Evolutionary conservation across 345 rosid species (phyloP), one percentile per base, ranked within the genome.

Genomic region (Lepidium didymum): DNA sequence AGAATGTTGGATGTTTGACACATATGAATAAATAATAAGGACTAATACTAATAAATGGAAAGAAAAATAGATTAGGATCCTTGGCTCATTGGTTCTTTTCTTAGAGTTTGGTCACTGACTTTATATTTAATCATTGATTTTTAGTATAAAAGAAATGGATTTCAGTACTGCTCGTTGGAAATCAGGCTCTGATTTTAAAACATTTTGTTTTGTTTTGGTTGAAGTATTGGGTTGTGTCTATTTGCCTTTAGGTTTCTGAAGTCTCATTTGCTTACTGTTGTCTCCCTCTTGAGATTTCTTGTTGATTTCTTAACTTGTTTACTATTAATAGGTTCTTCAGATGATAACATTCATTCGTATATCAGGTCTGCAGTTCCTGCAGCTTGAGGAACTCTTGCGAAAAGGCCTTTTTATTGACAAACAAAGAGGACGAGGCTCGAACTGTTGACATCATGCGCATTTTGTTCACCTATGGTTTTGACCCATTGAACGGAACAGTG

Each of bases 291-390:
- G 29, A 40, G 15, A 13, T 65, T 27, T 40, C 38, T 42, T 12
- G 27, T 65, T 14, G 37, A 15, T 76, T 51, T 38, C 21, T 12
- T 51, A 45, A 80, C 37, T 53, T 38, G 61, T 38, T 59, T 40
- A 65, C 62, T 15, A 43, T 58, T 62, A 34, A 50, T 40, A 38
- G 53, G 63, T 65, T 62, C 72, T 43, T 78, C 67, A 25, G 56
- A 23, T 67, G 46, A 50, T 76, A 58, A 67, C 49, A 31, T 56
- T 56, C 64, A 34, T 74, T 59, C 14, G 16, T 72, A 57, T 75
- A 75, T 70, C 88, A 94, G 99, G 90, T 94, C 66, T 94, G 97
- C 78, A 91, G 99, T 77, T 84, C 85, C 70, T 94, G 99, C 82
- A 85, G 87, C 74, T 80, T 94, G 79, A 91, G 99, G 76, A 89